phyloP scores from a whole-genome alignment of 106 monocot genomes.

The Dendrobium huoshanense region DNA sequence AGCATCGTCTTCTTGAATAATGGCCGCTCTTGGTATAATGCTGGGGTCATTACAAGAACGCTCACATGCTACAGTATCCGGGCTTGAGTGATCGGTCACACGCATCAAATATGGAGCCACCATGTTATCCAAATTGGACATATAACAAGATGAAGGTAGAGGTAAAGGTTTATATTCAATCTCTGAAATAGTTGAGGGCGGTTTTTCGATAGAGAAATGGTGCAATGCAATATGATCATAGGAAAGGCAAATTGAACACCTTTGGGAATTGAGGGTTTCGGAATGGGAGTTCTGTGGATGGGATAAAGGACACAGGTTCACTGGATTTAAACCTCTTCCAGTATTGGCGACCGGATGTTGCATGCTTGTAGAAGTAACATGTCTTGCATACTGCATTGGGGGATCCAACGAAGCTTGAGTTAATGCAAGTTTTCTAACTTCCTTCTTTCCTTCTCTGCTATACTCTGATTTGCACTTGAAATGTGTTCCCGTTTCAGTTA shows the following conservation, averaged over 20 bases:
- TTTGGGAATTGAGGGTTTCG: background rate
- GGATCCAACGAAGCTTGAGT: background rate
- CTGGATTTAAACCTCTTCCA: slow-evolving; percentile 1
- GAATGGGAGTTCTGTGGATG: background rate
- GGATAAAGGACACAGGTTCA: background rate
- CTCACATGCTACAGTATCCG: background rate
- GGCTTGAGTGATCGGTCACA: background rate
- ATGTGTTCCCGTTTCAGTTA: background rate
- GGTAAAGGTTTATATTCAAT: background rate
- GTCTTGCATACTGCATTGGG: background rate
- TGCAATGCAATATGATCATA: background rate
- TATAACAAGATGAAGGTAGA: background rate
- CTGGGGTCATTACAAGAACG: background rate
- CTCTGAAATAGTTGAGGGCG: background rate
- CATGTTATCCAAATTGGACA: background rate
- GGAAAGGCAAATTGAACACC: background rate
- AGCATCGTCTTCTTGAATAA: background rate
- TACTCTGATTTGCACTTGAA: background rate
- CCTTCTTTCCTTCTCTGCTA: background rate
- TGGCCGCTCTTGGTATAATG: background rate
- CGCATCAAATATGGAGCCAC: background rate
- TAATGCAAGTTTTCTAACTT: background rate
- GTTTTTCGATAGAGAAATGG: background rate
- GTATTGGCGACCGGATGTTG: background rate
- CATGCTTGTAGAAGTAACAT: too few species aligned